Evolutionary conservation across 2,329 filamentous ascomycete species (phyloP).

Genomic region (Clonostachys solani): DNA sequence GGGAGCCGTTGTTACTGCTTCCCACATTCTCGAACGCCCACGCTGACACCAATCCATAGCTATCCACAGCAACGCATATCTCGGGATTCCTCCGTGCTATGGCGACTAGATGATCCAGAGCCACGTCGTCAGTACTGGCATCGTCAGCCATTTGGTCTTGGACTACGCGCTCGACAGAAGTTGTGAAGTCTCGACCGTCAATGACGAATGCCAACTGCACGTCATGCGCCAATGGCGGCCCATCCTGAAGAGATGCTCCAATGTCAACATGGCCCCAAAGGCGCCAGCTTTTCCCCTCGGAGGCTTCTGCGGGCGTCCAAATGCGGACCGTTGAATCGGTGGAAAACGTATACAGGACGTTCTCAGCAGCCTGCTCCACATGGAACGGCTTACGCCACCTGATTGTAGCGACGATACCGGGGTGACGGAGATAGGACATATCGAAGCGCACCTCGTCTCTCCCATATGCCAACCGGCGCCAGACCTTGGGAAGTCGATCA

Average conservation of each 20-base stretch:
- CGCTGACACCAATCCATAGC: slow-evolving; percentile 80
- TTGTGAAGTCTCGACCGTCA: slow-evolving; percentile 73
- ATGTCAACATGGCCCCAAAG: slow-evolving; percentile 82
- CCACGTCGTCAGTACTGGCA: slow-evolving; percentile 60
- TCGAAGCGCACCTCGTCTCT: slow-evolving; percentile 83
- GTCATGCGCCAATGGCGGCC: slow-evolving; percentile 7
- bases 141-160: slow-evolving; percentile 50
- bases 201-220: slow-evolving; percentile 64
- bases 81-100: slow-evolving; percentile 83
- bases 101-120: slow-evolving; percentile 79
- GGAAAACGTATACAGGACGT: slow-evolving; percentile 87
- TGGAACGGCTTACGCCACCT: slow-evolving; percentile 82
- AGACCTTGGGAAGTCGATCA: slow-evolving; percentile 86
- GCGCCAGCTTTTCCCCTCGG: slow-evolving; percentile 67
- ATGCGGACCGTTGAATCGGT: slow-evolving; percentile 75
- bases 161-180: slow-evolving; percentile 73
- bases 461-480: slow-evolving; percentile 83
- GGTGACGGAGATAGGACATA: slow-evolving; percentile 85
- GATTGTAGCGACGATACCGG: slow-evolving; percentile 71
- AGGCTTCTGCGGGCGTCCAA: slow-evolving; percentile 75
- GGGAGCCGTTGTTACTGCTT: slow-evolving; percentile 59
- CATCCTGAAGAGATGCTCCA: slow-evolving; percentile 59
- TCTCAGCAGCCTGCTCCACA: slow-evolving; percentile 73
- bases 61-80: slow-evolving; percentile 81
- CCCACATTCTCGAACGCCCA: slow-evolving; percentile 90